Conservation (phyloP, 306 rosid genomes). For the Cyclanthera cordifolia region DNA sequence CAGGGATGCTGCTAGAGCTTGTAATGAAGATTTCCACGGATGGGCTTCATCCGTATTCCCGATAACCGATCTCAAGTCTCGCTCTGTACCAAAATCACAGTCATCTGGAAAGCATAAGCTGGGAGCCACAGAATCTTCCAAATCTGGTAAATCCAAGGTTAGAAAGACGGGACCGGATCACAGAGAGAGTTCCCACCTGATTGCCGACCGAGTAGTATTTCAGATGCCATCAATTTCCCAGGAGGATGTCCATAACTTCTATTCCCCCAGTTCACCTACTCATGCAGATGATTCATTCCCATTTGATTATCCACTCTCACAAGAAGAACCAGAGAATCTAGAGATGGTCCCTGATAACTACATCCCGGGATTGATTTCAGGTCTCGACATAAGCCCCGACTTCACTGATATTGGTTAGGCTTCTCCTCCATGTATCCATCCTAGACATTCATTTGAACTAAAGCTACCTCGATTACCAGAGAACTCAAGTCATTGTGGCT, state of each 20-base stretch:
- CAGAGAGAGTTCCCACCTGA: slow-evolving; percentile 33
- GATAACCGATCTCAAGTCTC: slow-evolving; percentile 41
- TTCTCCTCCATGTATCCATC: neutral
- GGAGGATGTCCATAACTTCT: slow-evolving; percentile 25
- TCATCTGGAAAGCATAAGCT: slow-evolving; percentile 74
- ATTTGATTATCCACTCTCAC: slow-evolving; percentile 21
- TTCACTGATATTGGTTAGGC: slow-evolving; percentile 50
- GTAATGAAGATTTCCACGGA: slow-evolving; percentile 48
- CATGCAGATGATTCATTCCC: slow-evolving; percentile 20
- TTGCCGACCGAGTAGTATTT: slow-evolving; percentile 25
- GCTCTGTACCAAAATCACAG: slow-evolving; percentile 45
- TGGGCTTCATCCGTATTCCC: slow-evolving; percentile 88
- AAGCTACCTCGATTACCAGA: neutral
- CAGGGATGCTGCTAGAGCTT: slow-evolving; percentile 68
- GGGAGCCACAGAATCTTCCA: slow-evolving; percentile 27
- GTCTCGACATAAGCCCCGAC: slow-evolving; percentile 53
- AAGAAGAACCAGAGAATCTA: slow-evolving; percentile 21
- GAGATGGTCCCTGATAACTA: slow-evolving; percentile 37
- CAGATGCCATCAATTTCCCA: slow-evolving; percentile 22
- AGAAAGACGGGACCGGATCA: slow-evolving; percentile 38
- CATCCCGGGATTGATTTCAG: slow-evolving; percentile 38
- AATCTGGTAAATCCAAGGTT: slow-evolving; percentile 53
- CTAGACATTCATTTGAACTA: neutral
- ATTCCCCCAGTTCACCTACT: slow-evolving; percentile 25
- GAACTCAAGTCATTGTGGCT: neutral